Evolutionary conservation across 2,329 filamentous ascomycete species (phyloP), one percentile per base, ranked within the genome.

Genomic region (Pyrenophora tritici-repentis): DNA sequence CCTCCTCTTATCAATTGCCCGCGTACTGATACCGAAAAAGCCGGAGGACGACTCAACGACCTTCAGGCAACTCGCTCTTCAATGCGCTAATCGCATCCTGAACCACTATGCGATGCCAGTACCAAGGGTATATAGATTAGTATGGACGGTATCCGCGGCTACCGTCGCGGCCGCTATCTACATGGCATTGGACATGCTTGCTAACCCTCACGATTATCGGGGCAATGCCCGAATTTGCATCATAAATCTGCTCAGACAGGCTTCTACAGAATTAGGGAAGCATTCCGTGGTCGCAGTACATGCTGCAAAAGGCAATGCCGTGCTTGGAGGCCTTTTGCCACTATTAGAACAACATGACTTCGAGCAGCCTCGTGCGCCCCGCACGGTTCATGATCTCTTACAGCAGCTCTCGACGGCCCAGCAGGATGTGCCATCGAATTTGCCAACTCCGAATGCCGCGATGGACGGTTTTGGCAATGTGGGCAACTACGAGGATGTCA

Each of bases 111-210:
- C 49, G 3, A 37, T 18, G 9, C 49, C 41, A 5, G 53, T 33
- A 9, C 53, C 53, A 13, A 56, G 53, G 20, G 14, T 49, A 12
- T 53, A 56, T 13, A 48, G 49, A 16, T 26, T 56, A 16, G 41
- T 53, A 6, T 56, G 53, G 53, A 45, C 42, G 18, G 42, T 53
- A n/a, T 53, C 53, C 33, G 53, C 53, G 10, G 43, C 53, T 14
- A 49, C 45, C 1, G 53, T 53, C 17, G 53, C 53, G 12, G 41
- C 53, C 9, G 32, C 53, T 26, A 42, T 56, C 6, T 53, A 56
- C 8, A 45, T 56, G 16, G 53, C 49, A 3, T 26, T 50, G 4
- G 47, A 50, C 14, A 50, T 50, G 36, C 47, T 50, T 36, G 47
- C 47, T 9, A 50, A 50, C 17, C 38, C 47, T n/a, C 47, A 50